A percentile compares a stretch with the other conserved stretches of the same genome.
phyloP scores from a whole-genome alignment of 495 filamentous ascomycete genomes.

The Penicillium crystallinum region DNA sequence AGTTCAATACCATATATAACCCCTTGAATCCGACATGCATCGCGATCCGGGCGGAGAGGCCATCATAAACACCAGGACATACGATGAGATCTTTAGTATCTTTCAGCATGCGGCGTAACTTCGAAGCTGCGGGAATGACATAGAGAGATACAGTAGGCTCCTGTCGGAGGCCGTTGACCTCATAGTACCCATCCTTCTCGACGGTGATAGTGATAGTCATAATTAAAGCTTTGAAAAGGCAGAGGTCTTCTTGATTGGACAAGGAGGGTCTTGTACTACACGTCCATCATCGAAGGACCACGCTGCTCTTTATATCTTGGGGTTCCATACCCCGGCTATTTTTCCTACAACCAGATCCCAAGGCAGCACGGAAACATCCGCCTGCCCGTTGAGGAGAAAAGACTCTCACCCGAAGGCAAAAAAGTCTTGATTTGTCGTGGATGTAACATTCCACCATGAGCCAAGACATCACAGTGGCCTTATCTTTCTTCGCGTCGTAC shows the following conservation, averaged over 20 bases:
- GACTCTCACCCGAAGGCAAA: constrained; percentile 4
- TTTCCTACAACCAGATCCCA: not conserved
- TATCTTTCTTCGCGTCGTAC: constrained; percentile 17
- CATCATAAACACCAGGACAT: constrained; percentile 66
- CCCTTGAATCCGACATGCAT: constrained; percentile 55
- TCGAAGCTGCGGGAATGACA: constrained; percentile 38
- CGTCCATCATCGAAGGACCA: not conserved
- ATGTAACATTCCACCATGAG: constrained; percentile 24
- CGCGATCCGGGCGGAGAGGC: constrained; percentile 60
- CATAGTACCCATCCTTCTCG: constrained; percentile 36
- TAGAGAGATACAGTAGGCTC: constrained; percentile 31
- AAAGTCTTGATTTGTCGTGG: constrained; percentile 12
- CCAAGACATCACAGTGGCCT: constrained; percentile 12
- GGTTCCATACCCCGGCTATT: not conserved
- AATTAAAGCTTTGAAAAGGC: not conserved
- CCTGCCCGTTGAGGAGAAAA: not conserved
- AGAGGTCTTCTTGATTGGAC: not conserved
- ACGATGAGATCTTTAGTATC: constrained; percentile 43
- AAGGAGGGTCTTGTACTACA: not conserved
- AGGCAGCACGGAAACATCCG: not conserved
- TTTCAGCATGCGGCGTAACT: constrained; percentile 41
- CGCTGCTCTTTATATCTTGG: constrained; percentile 3
- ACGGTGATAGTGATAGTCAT: constrained; percentile 37
- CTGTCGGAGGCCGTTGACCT: constrained; percentile 29
- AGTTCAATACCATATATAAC: constrained; percentile 62